Evolutionary conservation across 371 early-diverging fungal species (phyloP), one percentile per base, ranked within the genome.

Genomic region (Parasitella parasitica): DNA sequence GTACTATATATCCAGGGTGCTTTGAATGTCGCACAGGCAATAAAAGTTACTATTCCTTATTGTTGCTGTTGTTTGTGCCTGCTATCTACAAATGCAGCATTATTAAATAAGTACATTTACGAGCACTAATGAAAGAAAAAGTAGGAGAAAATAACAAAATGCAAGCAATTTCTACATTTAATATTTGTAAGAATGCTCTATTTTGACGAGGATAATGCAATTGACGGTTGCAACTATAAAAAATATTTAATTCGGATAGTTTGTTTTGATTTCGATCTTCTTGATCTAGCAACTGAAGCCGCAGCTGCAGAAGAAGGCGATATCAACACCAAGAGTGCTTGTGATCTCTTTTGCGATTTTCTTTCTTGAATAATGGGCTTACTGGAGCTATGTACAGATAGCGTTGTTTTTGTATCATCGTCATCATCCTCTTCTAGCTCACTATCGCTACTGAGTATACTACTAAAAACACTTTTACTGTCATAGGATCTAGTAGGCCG

Each of bases 251-350:
- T 22, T 9, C 43, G 16, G 6, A 51, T 34, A 16, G 34, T 5
- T 18, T 36, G 35, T 15, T 36, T 34, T 24, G 34, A 41, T n/a
- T 54, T 53, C 4, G 35, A 24, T 18, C 66, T 37, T 27, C 61
- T 56, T 28, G 27, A 55, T 51, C 43, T 39, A 11, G 66, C 66
- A 1, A 54, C 61, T 11, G 66, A 56, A 27, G 66, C 66, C 12
- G 66, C 66, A 7, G 66, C 66, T 5, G 57, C 57, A 12, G 66
- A 59, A 7, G 51, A 43, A 1, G 61, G 51, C 0, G 66, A 61
- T 12, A 66, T 16, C 11, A 61, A 61, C 34, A 66, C 61, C 8
- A 60, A 36, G 34, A 60, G 56, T 13, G 66, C 66, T 22, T 56
- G 60, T 8, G 61, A n/a, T 35, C 43, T 50, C 38, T 27, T 28